Evolutionary conservation across 1,284 basidiomycete species (phyloP).

Genomic region (Bondarzewia mesenterica): DNA sequence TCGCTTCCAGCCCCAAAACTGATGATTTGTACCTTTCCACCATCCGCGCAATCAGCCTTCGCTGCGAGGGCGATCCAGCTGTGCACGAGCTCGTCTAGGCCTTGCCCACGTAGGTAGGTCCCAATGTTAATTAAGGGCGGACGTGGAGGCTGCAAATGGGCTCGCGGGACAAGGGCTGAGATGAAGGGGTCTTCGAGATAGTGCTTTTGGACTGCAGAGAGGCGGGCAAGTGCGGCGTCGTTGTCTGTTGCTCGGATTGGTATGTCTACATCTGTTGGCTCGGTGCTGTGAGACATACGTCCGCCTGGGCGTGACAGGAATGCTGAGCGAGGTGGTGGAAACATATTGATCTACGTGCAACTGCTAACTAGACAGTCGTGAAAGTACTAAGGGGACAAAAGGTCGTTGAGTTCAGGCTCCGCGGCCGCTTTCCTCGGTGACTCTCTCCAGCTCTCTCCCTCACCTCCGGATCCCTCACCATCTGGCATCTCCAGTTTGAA

Average conservation of each 20-base stretch:
- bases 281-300: no score
- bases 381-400: no score
- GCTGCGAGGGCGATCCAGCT: conserved; percentile 51
- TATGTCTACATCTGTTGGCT: conserved; percentile 34
- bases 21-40: conserved; percentile 66
- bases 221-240: conserved; percentile 69
- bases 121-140: conserved; percentile 94
- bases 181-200: conserved; percentile 76
- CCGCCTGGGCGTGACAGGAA: no score
- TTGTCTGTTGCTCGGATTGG: conserved; percentile 66
- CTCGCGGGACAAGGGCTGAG: conserved; percentile 51
- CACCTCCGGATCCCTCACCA: no score
- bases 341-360: no score
- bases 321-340: no score
- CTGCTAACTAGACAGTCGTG: no score
- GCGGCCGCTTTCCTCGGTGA: no score
- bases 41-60: conserved; percentile 10
- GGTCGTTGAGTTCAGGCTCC: no score
- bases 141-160: conserved; percentile 53
- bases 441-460: no score
- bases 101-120: conserved; percentile 79
- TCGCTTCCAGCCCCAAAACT: conserved; percentile 92
- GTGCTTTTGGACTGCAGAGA: conserved; percentile 71
- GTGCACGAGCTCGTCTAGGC: conserved; percentile 75
- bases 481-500: no score